Percentiles rank a stretch among this genome's conserved stretches.
Evolutionary conservation across 2,329 filamentous ascomycete genomes (phyloP).

Genomic region (Fusarium liriodendri): DNA sequence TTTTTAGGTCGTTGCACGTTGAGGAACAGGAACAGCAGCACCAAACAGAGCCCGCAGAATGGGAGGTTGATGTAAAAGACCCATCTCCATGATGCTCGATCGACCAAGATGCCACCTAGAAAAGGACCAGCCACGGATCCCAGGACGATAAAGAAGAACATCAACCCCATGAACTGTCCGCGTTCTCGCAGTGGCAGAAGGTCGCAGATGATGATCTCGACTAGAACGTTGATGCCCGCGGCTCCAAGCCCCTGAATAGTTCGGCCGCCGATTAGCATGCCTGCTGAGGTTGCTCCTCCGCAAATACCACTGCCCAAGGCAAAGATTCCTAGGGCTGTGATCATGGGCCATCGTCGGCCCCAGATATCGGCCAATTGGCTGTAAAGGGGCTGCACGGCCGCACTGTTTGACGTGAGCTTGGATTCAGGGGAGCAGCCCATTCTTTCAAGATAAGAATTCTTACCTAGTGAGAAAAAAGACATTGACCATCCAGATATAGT

Average conservation of each 20-base stretch:
- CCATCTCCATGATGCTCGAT: slow-evolving; percentile 54
- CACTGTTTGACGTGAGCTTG: neutral
- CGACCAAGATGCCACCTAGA: slow-evolving; percentile 43
- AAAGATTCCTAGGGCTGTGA: neutral
- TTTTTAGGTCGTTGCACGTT: slow-evolving; percentile 33
- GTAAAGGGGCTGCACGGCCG: neutral
- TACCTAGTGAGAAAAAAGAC: neutral
- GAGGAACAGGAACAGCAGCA: slow-evolving; percentile 39
- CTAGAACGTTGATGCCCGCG: slow-evolving; percentile 49
- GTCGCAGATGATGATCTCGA: slow-evolving; percentile 53
- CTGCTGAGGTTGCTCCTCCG: neutral
- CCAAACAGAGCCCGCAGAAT: slow-evolving; percentile 37
- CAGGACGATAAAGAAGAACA: slow-evolving; percentile 47
- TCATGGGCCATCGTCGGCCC: neutral
- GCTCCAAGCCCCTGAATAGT: slow-evolving; percentile 60
- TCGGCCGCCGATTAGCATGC: neutral
- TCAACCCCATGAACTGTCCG: slow-evolving; percentile 52
- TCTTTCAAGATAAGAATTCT: neutral
- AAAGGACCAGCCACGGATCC: slow-evolving; percentile 50
- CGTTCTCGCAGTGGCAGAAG: slow-evolving; percentile 61
- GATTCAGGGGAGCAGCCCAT: neutral
- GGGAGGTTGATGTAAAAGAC: slow-evolving; percentile 58
- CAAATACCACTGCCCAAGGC: neutral
- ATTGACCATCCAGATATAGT: neutral
- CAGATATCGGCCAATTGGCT: neutral